Conservation (phyloP, 441 rosid species). For the Gossypium davidsonii region DNA sequence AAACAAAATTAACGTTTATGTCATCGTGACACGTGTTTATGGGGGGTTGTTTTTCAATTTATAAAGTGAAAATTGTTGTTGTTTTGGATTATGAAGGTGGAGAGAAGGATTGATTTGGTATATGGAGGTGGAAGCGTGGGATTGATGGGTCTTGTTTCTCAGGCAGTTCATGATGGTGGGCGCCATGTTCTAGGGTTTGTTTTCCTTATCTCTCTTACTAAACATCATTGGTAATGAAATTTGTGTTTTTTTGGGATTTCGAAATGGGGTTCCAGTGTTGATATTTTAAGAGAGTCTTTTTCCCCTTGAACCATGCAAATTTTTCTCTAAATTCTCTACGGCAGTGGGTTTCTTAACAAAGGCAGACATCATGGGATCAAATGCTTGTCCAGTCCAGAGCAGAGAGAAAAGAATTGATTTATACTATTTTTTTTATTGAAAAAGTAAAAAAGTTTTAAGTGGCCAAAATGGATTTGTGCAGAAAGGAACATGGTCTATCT, state of each 20-base stretch:
- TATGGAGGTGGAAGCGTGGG: conserved; percentile 99
- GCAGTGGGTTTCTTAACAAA: conserved; percentile 19
- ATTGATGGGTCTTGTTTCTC: conserved; percentile 96
- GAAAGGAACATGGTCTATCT: not conserved
- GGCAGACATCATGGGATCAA: conserved; percentile 46
- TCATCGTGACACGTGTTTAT: conserved; percentile 18
- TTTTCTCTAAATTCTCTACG: conserved; percentile 18
- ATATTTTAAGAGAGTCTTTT: not conserved
- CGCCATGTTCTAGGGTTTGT: conserved; percentile 97
- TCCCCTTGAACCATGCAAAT: conserved; percentile 26
- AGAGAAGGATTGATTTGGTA: conserved; percentile 84
- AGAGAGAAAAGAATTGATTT: conserved; percentile 5
- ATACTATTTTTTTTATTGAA: not conserved
- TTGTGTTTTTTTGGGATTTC: not conserved
- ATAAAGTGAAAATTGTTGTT: not conserved
- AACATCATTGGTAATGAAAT: conserved; percentile 18
- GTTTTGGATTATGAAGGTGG: conserved; percentile 59
- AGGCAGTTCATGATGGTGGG: conserved; percentile 97
- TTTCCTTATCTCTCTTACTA: conserved; percentile 26
- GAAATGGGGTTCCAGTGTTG: not conserved
- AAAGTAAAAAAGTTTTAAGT: not conserved
- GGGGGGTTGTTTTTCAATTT: conserved; percentile 37
- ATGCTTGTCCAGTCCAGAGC: conserved; percentile 19
- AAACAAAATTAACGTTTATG: conserved; percentile 9
- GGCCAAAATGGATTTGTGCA: not conserved